Evolutionary conservation across 805 yeast species (phyloP).

Genomic region (Saturnispora halmiae): DNA sequence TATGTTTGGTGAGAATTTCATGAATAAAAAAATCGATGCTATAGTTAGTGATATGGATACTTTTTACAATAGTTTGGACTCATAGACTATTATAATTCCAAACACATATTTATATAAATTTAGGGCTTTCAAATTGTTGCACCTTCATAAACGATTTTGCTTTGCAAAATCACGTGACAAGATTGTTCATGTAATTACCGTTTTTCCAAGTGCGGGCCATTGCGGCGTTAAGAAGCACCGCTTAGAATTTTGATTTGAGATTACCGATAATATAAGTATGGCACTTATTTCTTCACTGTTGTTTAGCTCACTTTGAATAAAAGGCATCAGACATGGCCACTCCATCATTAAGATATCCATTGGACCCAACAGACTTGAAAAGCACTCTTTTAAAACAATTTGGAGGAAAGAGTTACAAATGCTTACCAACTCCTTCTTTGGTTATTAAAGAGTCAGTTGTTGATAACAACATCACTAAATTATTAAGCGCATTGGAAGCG

Average conservation of each 20-base stretch:
- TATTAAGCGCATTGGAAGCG: slow-evolving; percentile 4
- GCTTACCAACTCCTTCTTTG: slow-evolving; percentile 48
- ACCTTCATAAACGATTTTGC: background rate
- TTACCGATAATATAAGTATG: too few relatives aligned
- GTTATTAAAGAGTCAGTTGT: slow-evolving; percentile 32
- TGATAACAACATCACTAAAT: slow-evolving; percentile 8
- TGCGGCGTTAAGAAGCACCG: background rate
- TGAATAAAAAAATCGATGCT: background rate
- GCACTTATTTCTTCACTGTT: too few relatives aligned
- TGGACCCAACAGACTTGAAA: slow-evolving; percentile 10
- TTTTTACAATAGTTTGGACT: background rate
- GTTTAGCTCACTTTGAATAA: background rate
- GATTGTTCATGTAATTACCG: too few relatives aligned
- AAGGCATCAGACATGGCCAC: slow-evolving; percentile 1
- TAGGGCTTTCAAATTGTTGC: background rate
- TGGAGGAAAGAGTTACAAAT: slow-evolving; percentile 34
- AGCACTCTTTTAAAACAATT: slow-evolving; percentile 14
- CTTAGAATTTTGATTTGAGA: background rate
- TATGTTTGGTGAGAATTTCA: slow-evolving; percentile 11
- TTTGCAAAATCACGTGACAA: too few relatives aligned
- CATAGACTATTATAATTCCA: too few relatives aligned
- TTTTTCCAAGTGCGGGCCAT: background rate
- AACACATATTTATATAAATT: too few relatives aligned
- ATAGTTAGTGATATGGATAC: slow-evolving; percentile 6
- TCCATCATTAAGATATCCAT: slow-evolving; percentile 9